Base-by-base conservation (phyloP, 108 stramenopile genomes). In the Fistulifera solaris region DNA sequence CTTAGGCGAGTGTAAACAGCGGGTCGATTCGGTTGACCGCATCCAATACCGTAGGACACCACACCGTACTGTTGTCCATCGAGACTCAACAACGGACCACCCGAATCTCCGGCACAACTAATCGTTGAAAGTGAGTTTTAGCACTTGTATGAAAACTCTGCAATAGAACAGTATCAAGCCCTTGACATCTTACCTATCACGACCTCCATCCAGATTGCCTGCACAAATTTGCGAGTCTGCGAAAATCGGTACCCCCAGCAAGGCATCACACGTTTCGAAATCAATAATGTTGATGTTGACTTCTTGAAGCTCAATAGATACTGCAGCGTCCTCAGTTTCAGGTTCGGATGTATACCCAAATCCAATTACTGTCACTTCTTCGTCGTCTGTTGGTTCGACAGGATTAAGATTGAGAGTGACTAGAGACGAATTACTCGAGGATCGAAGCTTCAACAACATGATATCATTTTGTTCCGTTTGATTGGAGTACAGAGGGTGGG, bases 21-120 rank as follows among this genome's bases (percentile, higher is more conserved):
- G 15, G 77, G 75, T 17, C 59, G 65, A 17, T 58, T 62, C 0
- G 51, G 19, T 18, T 43, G 46, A 23, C 71, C 78, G 52, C 83
- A 84, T 13, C 74, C 83, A 25, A 58, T 45, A 27, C 78, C 78
- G 66, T 61, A 84, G 11, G 63, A 65, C 0, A 80, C 78, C 25
- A 84, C 59, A 8, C 79, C 79, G 3, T 76, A 73, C 40, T 80
- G 78, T 7, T 56, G 14, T 4, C 11, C 11, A 35, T 31, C 46
- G 11, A 35, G 16, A 18, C 60, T 26, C 0, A 50, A 45, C 11
- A 45, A 11, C 0, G 80, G 75, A 42, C 80, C 80, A 23, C 80
- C 80, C 2, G 66, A 68, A 48, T 81, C 80, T 40, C 75, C 80
- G 22, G 62, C 54, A 48, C 78, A 80, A 7, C 62, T 45, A 52